Evolutionary conservation across 441 rosid species (phyloP).

Genomic region (Populus hybrid): DNA sequence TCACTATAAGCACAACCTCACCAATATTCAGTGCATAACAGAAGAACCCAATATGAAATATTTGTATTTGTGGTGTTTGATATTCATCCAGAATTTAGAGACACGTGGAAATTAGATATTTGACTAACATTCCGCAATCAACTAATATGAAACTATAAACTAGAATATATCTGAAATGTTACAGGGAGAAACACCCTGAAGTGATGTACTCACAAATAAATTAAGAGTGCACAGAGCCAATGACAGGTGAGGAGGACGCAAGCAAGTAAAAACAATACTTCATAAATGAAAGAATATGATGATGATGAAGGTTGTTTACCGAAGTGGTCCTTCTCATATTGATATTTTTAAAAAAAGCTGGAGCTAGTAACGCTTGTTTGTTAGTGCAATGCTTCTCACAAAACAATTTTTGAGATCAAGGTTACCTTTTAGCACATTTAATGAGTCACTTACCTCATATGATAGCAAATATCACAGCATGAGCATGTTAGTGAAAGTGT

Average conservation of each 20-base stretch:
- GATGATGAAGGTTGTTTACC: neutral
- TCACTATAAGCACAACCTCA: slow-evolving; percentile 1
- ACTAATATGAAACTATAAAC: neutral
- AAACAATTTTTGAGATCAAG: neutral
- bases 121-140: neutral
- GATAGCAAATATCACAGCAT: neutral
- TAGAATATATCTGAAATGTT: neutral
- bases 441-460: neutral
- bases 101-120: neutral
- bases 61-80: neutral
- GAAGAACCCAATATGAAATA: neutral
- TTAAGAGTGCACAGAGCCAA: neutral
- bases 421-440: neutral
- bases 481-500: neutral
- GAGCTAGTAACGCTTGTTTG: neutral
- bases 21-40: neutral
- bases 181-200: neutral
- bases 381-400: neutral
- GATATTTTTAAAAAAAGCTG: neutral
- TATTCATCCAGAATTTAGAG: neutral
- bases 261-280: neutral
- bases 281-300: neutral
- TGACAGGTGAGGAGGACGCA: neutral
- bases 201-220: neutral
- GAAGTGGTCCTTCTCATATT: neutral